phyloP scores from a whole-genome alignment of 176 grass and related monocot species.

The Oryza brachyantha region DNA sequence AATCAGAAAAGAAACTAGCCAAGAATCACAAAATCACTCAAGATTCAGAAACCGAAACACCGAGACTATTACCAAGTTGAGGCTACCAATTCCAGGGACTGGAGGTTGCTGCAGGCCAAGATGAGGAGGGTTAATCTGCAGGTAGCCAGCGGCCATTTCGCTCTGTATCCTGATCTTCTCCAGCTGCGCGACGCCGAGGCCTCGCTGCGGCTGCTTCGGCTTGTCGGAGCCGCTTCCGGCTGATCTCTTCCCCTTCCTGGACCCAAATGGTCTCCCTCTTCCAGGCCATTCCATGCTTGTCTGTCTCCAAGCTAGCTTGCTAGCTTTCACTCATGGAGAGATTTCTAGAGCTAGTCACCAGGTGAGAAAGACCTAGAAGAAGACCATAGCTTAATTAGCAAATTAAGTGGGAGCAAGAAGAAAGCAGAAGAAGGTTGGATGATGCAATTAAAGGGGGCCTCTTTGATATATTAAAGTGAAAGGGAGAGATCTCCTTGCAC shows the following conservation, averaged over 20 bases:
- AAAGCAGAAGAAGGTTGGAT: conserved; percentile 28
- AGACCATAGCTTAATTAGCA: conserved; percentile 43
- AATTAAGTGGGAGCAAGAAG: conserved; percentile 23
- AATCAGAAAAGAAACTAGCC: conserved; percentile 20
- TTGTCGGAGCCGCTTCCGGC: conserved; percentile 43
- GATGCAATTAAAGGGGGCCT: conserved; percentile 40
- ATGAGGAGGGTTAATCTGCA: conserved; percentile 46
- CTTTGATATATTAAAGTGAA: conserved; percentile 53
- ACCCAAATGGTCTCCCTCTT: conserved; percentile 36
- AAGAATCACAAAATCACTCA: neutral
- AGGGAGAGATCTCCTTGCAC: conserved; percentile 55
- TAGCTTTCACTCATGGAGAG: conserved; percentile 48
- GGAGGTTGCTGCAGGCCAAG: conserved; percentile 34
- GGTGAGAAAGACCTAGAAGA: neutral
- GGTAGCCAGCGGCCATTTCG: conserved; percentile 55
- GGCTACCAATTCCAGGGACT: conserved; percentile 33
- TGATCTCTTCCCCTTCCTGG: conserved; percentile 55
- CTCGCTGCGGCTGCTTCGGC: conserved; percentile 68
- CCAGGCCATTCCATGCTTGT: conserved; percentile 54
- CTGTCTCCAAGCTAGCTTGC: conserved; percentile 47
- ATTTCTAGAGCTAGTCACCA: conserved; percentile 18
- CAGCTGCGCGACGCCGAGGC: conserved; percentile 62
- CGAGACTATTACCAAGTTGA: conserved; percentile 32
- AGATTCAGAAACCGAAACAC: neutral
- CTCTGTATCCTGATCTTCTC: conserved; percentile 72